Percentiles rank a stretch among this genome's conserved stretches.
Conservation (phyloP, 2,329 filamentous ascomycete species). For the Reticulascus tulasneorum region DNA sequence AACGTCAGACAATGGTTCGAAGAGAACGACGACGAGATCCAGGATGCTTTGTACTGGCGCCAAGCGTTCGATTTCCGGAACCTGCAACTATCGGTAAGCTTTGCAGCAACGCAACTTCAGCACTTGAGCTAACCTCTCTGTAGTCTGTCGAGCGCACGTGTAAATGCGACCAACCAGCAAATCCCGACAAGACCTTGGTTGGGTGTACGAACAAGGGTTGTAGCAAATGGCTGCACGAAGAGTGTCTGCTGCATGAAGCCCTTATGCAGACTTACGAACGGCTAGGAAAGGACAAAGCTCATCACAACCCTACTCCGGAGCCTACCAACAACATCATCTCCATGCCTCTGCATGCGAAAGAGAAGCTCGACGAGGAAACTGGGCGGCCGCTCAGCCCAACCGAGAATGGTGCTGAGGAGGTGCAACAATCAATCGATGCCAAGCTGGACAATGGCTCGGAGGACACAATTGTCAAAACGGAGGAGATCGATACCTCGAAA, state of each 20-base stretch:
- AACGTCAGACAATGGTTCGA: conserved; percentile 67
- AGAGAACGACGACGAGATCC: conserved; percentile 60
- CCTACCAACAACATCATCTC: conserved; percentile 5
- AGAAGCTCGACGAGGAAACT: conserved; percentile 8
- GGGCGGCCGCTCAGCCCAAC: conserved; percentile 44
- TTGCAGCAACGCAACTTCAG: not conserved
- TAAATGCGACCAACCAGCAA: conserved; percentile 56
- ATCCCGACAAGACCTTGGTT: conserved; percentile 57
- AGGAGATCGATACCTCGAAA: conserved; percentile 15
- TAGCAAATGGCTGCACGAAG: conserved; percentile 59
- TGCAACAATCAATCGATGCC: conserved; percentile 49
- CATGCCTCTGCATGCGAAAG: conserved; percentile 29
- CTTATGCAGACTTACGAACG: conserved; percentile 46
- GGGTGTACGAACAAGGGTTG: conserved; percentile 53
- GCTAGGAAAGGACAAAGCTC: conserved; percentile 48
- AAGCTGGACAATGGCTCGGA: conserved; percentile 41
- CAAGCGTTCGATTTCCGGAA: conserved; percentile 58
- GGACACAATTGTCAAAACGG: conserved; percentile 32
- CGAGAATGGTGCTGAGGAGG: conserved; percentile 46
- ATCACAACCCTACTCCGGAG: conserved; percentile 31
- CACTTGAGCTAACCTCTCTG: conserved; percentile 2
- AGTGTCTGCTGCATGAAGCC: conserved; percentile 56
- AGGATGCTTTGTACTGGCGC: conserved; percentile 59
- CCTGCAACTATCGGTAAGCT: conserved; percentile 54
- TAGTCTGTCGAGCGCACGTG: conserved; percentile 54